Evolutionary conservation across 2,329 filamentous ascomycete genomes (phyloP), one percentile per base, ranked within the genome.

Genomic region (Paracoccidioides brasiliensis): DNA sequence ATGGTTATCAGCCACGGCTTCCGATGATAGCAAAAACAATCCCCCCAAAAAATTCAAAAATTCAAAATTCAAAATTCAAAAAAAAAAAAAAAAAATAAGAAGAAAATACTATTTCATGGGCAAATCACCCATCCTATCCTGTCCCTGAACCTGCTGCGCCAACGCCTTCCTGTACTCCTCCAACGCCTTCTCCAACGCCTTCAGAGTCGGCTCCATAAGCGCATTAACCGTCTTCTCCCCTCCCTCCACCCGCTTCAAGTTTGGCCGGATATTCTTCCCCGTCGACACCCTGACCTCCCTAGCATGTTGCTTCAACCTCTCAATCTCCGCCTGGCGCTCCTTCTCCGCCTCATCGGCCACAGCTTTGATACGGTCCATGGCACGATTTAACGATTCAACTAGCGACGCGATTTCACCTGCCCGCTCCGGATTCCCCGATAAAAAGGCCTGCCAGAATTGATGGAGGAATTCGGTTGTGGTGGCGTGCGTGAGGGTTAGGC

Each of bases 391-490:
- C 8, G 90, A 91, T 67, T 95, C 88, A 6, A 86, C 83, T 49
- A 96, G 78, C 59, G 87, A 89, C 5, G 84, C 82, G 12, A 96
- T 78, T 70, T 98, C 91, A 44, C 78, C 78, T 0, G 88, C 88
- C 38, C 88, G 84, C 57, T 88, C 84, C 0, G 87, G 74, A 66
- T 96, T 88, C 12, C 90, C 91, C 0, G 90, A 96, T 32, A 95
- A 78, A 66, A 95, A 98, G 0, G 90, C 83, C 38, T 82, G 80
- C 91, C 91, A 98, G 74, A 98, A 98, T 69, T 97, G 94, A 64
- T 91, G 88, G n/a, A 98, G 75, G 65, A 97, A 98, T 66, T 98
- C 93, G 41, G 88, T 85, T 0, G 89, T 94, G 0, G 93, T 98
- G 54, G 90, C 90, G 68, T 97, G 90, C 0, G 91, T 95, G 55